Evolutionary conservation across 768 basidiomycete genomes (phyloP), one percentile per base, ranked within the genome.

Genomic region (Hygrophoropsis aurantiaca): DNA sequence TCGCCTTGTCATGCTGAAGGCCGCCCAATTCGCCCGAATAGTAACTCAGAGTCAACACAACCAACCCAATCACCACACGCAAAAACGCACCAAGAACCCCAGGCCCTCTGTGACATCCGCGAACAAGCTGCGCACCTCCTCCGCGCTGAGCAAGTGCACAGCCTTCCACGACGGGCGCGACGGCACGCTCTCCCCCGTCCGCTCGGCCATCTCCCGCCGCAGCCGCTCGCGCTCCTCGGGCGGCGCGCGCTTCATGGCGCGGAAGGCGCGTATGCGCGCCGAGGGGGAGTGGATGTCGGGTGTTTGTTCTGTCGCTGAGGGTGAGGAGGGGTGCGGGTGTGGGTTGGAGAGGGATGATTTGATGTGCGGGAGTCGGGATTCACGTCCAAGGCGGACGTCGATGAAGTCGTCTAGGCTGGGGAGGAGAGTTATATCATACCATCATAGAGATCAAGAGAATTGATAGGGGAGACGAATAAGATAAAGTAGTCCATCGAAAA

Each of bases 31-130:
- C 40, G 55, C 42, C 23, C 26, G 50, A 23, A n/a, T 21, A 37
- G 26, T 13, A 24, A 42, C 36, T 25, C 27, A n/a, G 37, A 42
- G 35, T 23, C 36, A 50, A 15, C 11, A 49, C 44, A 35, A 10
- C 5, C 35, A 33, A 47, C 6, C 27, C 13, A n/a, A 38, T 8
- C 4, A 11, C 10, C 10, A 18, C 32, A 20, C 36, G 40, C 18
- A 19, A 18, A 16, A 23, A 66, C 82, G 47, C 53, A 93, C 93
- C 68, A 98, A 68, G 59, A 95, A 98, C 0, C 80, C 81, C 40
- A 98, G 68, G 1, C 94, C 94, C n/a, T 84, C 81, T 2, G 86
- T 84, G 0, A 98, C 81, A 62, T 95, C 94, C 2, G 75, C 74
- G 57, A 97, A 94, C 43, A 97, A 63, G 47, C 83, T 83, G 50